Evolutionary conservation across 768 basidiomycete species (phyloP), one percentile per base, ranked within the genome.

Genomic region (Leucosporidium scottii): DNA sequence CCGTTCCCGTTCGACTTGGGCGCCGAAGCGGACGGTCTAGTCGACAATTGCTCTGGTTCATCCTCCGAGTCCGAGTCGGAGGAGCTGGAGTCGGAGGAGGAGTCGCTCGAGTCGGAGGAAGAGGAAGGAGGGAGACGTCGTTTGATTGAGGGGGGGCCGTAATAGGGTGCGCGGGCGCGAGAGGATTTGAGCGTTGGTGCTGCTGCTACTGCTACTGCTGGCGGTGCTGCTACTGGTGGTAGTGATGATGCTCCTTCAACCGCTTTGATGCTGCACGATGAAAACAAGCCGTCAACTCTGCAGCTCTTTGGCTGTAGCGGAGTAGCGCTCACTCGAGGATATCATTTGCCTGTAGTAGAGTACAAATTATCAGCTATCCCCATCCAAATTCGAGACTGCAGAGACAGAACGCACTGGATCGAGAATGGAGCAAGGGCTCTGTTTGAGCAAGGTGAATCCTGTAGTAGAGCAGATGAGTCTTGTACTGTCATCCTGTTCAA

Each of bases 301-400:
- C 18, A 4, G 30, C n/a, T 53, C 51, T 9, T 48, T 23, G 25
- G 1, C 36, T 27, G n/a, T 20, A 6, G 20, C 3, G 20, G 27
- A 30, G 0, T 5, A 50, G 36, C 59, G 30, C 15, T 44, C 39
- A 72, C 71, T 72, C 71, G 47, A 72, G 59, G 36, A 72, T 62
- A 34, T 72, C 71, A 50, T 67, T 66, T 31, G 55, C 48, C 71
- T 72, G 50, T 6, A 30, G 3, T n/a, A n/a, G n/a, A 13, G 39
- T 27, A 48, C 15, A 2, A 31, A 39, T 4, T 10, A 0, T 1
- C 62, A 13, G 21, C 30, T 1, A 0, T 20, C 27, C 23, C 3
- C n/a, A n/a, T n/a, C 10, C 4, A 1, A 13, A 18, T 21, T 3
- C 6, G 12, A 28, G 27, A 25, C 0, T n/a, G 6, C 4, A 15